These are phyloP conservation scores for Calocybe cyanea DNA, from an alignment of 768 basidiomycete genomes.

Conservation along the genomic window DNA sequence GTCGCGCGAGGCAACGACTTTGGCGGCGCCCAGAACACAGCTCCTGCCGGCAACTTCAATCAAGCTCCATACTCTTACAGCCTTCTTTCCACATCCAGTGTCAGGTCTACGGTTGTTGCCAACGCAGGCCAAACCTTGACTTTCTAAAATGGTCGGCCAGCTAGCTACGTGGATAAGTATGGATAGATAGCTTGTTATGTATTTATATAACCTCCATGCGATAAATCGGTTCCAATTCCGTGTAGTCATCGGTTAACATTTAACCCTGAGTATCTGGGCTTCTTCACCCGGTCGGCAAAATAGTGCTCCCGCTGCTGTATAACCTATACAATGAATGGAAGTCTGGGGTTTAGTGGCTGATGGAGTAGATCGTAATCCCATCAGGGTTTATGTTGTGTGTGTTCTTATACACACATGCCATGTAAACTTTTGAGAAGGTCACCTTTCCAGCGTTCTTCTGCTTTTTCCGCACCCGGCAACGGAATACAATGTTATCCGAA, in stretches of 20 bases:
- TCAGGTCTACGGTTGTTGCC: constrained; percentile 24
- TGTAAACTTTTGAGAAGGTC: constrained; percentile 6
- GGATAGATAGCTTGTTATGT: too few species aligned
- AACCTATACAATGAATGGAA: background rate
- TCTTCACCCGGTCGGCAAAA: background rate
- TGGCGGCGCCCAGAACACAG: constrained; percentile 29
- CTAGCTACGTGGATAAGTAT: too few species aligned
- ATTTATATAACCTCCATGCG: too few species aligned
- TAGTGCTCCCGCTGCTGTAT: constrained; percentile 1
- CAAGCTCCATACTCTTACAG: constrained; percentile 31
- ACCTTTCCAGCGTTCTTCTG: background rate
- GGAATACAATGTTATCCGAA: constrained; percentile 16
- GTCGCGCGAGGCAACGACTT: constrained; percentile 36
- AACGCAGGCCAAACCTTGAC: constrained; percentile 27
- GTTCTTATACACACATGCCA: constrained; percentile 1
- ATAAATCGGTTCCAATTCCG: too few species aligned
- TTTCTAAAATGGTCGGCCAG: constrained; percentile 17
- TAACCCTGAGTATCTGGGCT: background rate
- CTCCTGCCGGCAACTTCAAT: constrained; percentile 29
- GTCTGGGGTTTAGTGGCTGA: background rate
- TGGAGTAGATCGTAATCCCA: too few species aligned
- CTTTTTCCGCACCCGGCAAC: too few species aligned
- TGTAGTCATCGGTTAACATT: too few species aligned
- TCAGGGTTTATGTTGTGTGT: too few species aligned
- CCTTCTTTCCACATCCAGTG: constrained; percentile 23